Conservation (phyloP, 176 grass and related monocot genomes). For the Oryza glumipatula region DNA sequence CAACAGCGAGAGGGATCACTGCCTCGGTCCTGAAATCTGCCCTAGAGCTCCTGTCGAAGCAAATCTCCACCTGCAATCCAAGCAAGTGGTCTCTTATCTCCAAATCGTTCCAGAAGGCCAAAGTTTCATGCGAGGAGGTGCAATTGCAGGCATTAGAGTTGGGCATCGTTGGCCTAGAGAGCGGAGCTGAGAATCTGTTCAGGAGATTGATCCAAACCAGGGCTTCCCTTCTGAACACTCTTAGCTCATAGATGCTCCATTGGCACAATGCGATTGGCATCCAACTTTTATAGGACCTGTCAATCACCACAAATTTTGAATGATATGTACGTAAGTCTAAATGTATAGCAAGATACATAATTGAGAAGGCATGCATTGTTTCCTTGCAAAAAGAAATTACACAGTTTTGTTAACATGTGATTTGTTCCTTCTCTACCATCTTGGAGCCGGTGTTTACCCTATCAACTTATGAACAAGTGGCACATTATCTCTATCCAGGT, state of each 20-base stretch:
- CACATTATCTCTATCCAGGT: neutral
- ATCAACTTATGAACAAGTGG: neutral
- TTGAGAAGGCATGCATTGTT: slow-evolving; percentile 12
- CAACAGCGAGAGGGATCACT: slow-evolving; percentile 34
- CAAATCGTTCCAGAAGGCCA: slow-evolving; percentile 39
- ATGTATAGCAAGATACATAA: slow-evolving; percentile 6
- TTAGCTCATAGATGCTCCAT: slow-evolving; percentile 36
- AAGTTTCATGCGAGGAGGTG: slow-evolving; percentile 38
- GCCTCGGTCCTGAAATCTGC: slow-evolving; percentile 37
- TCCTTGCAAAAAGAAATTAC: neutral
- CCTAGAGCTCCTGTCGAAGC: slow-evolving; percentile 33
- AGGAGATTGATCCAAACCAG: slow-evolving; percentile 49
- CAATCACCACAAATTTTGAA: slow-evolving; percentile 42
- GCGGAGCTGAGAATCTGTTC: slow-evolving; percentile 36
- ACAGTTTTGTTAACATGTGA: neutral
- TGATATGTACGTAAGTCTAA: neutral
- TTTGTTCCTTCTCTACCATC: neutral
- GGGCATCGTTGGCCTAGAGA: slow-evolving; percentile 39
- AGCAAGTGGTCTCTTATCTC: slow-evolving; percentile 55
- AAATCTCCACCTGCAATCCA: slow-evolving; percentile 31
- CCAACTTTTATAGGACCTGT: slow-evolving; percentile 49
- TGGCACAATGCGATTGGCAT: slow-evolving; percentile 32
- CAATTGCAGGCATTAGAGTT: slow-evolving; percentile 52
- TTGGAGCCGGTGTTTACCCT: neutral
- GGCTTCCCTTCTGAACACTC: slow-evolving; percentile 55